Conservation (phyloP, 176 grass and related monocot genomes). For the Panicum miliaceum region DNA sequence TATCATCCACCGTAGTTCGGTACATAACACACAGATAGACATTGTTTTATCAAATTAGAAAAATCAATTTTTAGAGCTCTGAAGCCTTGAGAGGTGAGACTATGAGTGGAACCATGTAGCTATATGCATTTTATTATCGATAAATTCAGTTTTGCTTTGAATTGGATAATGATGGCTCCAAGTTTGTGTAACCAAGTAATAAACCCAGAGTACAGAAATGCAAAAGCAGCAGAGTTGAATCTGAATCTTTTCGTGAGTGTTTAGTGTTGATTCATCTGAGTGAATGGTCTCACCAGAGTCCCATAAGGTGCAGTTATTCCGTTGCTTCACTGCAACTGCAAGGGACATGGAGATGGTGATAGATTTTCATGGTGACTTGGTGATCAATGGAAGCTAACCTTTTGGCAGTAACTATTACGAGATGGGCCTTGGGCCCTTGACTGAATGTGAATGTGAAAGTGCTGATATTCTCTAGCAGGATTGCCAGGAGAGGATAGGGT, state of each 20-base stretch:
- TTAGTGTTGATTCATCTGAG: conserved; percentile 27
- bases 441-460: conserved; percentile 32
- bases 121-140: conserved; percentile 3
- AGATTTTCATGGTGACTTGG: conserved; percentile 20
- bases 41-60: conserved; percentile 37
- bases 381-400: conserved; percentile 12
- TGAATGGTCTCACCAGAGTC: conserved; percentile 23
- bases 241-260: conserved; percentile 24
- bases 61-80: conserved; percentile 35
- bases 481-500: conserved; percentile 25
- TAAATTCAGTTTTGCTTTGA: conserved; percentile 18
- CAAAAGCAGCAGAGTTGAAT: conserved; percentile 4
- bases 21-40: conserved; percentile 29
- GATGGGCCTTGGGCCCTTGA: conserved; percentile 42
- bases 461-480: conserved; percentile 1
- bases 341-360: conserved; percentile 16
- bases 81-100: not conserved
- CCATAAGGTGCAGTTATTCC: conserved; percentile 15
- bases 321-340: conserved; percentile 7
- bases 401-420: conserved; percentile 16
- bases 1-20: conserved; percentile 49
- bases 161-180: not conserved
- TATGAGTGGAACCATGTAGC: conserved; percentile 38
- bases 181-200: conserved; percentile 17
- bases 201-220: conserved; percentile 11